These are phyloP conservation scores for Cutaneotrichosporon spelunceum DNA, from an alignment of 1,284 basidiomycete species.

Conservation along the genomic window DNA sequence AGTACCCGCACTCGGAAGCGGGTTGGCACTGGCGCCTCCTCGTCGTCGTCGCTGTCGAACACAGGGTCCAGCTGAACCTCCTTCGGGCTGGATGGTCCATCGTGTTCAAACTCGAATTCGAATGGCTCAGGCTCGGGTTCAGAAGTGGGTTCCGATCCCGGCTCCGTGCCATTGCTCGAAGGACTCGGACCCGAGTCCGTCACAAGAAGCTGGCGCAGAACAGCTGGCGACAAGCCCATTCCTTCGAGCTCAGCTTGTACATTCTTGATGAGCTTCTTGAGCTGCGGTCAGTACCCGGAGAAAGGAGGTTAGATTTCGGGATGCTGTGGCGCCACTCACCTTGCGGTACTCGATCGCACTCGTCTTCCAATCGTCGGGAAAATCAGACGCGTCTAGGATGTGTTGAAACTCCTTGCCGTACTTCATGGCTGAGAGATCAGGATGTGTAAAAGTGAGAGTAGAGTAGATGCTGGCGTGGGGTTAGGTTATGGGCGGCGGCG, in stretches of 20 bases:
- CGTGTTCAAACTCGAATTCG: conserved; percentile 48
- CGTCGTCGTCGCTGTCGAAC: conserved; percentile 23
- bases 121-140: conserved; percentile 29
- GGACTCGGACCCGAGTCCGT: conserved; percentile 24
- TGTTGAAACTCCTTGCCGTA: conserved; percentile 53
- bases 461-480: neutral
- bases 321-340: conserved; percentile 51
- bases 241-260: conserved; percentile 75
- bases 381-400: conserved; percentile 48
- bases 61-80: conserved; percentile 36
- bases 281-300: conserved; percentile 53
- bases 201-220: conserved; percentile 57
- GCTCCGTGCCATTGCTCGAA: neutral
- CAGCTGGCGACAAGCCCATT: conserved; percentile 67
- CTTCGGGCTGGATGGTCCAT: conserved; percentile 23
- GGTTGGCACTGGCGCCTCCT: conserved; percentile 4
- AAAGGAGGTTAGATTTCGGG: neutral
- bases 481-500: neutral
- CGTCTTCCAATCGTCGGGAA: conserved; percentile 52
- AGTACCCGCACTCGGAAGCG: conserved; percentile 37
- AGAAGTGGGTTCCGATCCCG: neutral
- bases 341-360: conserved; percentile 82
- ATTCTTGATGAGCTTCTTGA: conserved; percentile 89
- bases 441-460: neutral
- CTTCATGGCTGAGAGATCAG: conserved; percentile 38